Evolutionary conservation across 768 basidiomycete genomes (phyloP).

Genomic region (Trametes cingulata): DNA sequence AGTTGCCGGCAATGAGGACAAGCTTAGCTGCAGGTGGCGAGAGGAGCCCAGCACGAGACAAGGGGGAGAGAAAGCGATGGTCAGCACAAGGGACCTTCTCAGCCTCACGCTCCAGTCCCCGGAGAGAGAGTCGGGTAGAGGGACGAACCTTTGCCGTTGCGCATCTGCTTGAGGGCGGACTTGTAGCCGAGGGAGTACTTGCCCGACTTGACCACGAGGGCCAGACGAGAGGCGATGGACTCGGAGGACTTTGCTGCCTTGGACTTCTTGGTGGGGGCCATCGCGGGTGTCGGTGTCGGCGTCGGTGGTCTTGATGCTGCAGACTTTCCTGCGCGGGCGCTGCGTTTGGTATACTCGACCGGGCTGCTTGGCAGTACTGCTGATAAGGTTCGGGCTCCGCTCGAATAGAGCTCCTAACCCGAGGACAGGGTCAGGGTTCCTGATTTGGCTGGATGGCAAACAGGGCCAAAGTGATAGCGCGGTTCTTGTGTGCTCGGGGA

Average conservation of each 20-base stretch:
- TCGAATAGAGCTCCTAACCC: conserved; percentile 21
- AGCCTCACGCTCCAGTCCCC: conserved; percentile 98
- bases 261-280: conserved; percentile 96
- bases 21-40: conserved; percentile 78
- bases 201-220: conserved; percentile 98
- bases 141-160: conserved; percentile 90
- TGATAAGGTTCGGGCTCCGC: conserved; percentile 23
- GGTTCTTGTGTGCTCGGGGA: conserved; percentile 16
- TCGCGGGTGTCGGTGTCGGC: conserved; percentile 39
- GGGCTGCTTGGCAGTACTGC: conserved; percentile 32
- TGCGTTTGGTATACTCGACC: conserved; percentile 15
- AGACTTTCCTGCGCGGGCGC: conserved; percentile 13
- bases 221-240: conserved; percentile 88
- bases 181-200: conserved; percentile 98
- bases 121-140: conserved; percentile 48
- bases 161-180: conserved; percentile 97
- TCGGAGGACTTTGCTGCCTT: conserved; percentile 92
- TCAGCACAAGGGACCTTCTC: conserved; percentile 97
- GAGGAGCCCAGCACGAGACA: conserved; percentile 7
- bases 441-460: conserved; percentile 3
- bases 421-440: conserved; percentile 2
- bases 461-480: conserved; percentile 23
- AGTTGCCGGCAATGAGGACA: conserved; percentile 97
- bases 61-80: conserved; percentile 30
- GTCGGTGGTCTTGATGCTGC: conserved; percentile 27